phyloP scores from a whole-genome alignment of 73 alveolate species.

The Stentor roeselii region DNA sequence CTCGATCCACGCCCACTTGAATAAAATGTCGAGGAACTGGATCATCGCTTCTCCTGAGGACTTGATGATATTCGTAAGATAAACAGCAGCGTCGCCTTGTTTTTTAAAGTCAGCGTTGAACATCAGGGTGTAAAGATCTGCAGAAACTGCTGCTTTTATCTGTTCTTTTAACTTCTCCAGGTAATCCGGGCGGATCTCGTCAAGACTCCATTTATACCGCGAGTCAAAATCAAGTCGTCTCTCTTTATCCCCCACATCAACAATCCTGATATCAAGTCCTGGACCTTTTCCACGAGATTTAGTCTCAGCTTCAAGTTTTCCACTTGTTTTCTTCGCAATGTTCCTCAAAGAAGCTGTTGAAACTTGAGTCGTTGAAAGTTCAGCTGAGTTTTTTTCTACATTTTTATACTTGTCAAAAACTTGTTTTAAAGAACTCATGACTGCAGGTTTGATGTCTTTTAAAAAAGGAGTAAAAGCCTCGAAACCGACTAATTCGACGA shows the following conservation, averaged over 20 bases:
- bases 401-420: conserved; percentile 21
- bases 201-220: conserved; percentile 59
- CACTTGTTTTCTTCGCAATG: neutral
- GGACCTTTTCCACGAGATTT: conserved; percentile 26
- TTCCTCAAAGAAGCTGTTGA: conserved; percentile 11
- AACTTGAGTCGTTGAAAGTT: conserved; percentile 23
- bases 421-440: conserved; percentile 16
- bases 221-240: conserved; percentile 73
- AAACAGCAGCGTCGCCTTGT: conserved; percentile 47
- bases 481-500: conserved; percentile 43
- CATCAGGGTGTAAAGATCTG: conserved; percentile 32
- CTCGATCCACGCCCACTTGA: conserved; percentile 46
- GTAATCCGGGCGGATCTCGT: conserved; percentile 69
- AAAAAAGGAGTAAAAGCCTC: conserved; percentile 29
- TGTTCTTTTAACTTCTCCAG: conserved; percentile 53
- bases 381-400: conserved; percentile 4
- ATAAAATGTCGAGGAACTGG: conserved; percentile 39
- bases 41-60: conserved; percentile 27
- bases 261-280: neutral
- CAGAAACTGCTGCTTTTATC: conserved; percentile 26
- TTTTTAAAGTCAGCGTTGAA: conserved; percentile 49
- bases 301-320: neutral
- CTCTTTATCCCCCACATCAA: conserved; percentile 59
- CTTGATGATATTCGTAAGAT: conserved; percentile 26
- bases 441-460: conserved; percentile 81